A percentile compares a stretch with the other conserved stretches of the same genome.
Evolutionary conservation across 2,329 filamentous ascomycete species (phyloP).

Genomic region (Dryadomyces quercivorus): DNA sequence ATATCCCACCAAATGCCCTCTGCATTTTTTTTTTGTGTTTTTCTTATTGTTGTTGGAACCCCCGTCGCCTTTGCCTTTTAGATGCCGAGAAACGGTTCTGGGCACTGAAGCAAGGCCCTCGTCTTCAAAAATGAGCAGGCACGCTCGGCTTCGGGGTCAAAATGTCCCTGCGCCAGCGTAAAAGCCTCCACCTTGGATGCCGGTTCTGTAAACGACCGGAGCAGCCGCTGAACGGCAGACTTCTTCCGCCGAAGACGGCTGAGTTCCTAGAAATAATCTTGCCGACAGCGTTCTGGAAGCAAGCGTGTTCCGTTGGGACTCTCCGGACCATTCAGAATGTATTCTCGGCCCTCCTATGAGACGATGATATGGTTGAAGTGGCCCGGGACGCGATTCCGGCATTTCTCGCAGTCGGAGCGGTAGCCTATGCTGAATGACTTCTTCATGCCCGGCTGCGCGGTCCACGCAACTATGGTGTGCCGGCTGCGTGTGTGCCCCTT

Average conservation of each 20-base stretch:
- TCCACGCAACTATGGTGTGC: constrained; percentile 49
- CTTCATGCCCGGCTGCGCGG: constrained; percentile 51
- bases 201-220: neutral
- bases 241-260: neutral
- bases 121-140: neutral
- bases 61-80: neutral
- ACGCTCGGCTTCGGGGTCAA: neutral
- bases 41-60: neutral
- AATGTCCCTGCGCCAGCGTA: neutral
- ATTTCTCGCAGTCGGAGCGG: constrained; percentile 67
- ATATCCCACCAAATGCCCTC: neutral
- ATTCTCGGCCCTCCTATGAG: constrained; percentile 28
- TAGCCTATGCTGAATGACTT: constrained; percentile 68
- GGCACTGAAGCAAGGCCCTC: neutral
- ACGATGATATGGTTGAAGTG: constrained; percentile 73
- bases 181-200: neutral
- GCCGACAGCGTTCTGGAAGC: neutral
- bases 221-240: neutral
- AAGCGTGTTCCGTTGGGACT: neutral
- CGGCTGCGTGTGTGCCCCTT: constrained; percentile 45
- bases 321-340: neutral
- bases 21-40: neutral
- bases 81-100: neutral
- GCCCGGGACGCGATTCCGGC: constrained; percentile 59
- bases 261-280: neutral